These are phyloP conservation scores for Podaxis mareebaensis DNA, from an alignment of 768 basidiomycete species.

Conservation along the genomic window DNA sequence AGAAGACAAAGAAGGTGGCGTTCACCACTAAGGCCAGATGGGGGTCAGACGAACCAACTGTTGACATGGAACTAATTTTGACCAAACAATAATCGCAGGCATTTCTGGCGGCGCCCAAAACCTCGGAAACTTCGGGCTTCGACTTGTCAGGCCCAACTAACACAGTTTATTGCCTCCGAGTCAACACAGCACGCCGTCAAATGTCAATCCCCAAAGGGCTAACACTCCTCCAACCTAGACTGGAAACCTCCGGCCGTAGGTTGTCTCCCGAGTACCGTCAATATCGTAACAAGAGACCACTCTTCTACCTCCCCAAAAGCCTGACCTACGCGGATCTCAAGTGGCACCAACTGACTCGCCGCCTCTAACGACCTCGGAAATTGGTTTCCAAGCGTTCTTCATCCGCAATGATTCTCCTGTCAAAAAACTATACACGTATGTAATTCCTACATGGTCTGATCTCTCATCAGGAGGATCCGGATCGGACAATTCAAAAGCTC, in stretches of 20 bases:
- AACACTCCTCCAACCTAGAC: neutral
- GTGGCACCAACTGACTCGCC: neutral
- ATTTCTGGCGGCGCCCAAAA: neutral
- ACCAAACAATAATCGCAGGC: neutral
- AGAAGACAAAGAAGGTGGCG: neutral
- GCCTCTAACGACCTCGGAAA: slow-evolving; percentile 6
- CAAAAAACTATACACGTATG: neutral
- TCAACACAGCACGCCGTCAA: neutral
- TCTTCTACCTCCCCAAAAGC: neutral
- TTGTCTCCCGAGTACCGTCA: neutral
- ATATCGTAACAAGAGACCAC: neutral
- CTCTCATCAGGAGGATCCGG: slow-evolving; percentile 2
- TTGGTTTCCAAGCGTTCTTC: neutral
- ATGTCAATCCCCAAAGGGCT: neutral
- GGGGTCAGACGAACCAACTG: neutral
- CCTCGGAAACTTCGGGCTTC: neutral
- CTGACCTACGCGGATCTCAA: neutral
- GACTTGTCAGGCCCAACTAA: neutral
- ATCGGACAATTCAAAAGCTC: slow-evolving; percentile 11
- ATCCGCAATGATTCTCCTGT: slow-evolving; percentile 4
- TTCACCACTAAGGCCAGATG: neutral
- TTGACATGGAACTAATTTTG: neutral
- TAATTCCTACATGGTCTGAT: neutral
- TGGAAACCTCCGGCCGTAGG: neutral
- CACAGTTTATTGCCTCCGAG: neutral